These are phyloP conservation scores for Asterella californica DNA, from an alignment of 225 moss, liverwort and hornwort species.

Conservation along the genomic window DNA sequence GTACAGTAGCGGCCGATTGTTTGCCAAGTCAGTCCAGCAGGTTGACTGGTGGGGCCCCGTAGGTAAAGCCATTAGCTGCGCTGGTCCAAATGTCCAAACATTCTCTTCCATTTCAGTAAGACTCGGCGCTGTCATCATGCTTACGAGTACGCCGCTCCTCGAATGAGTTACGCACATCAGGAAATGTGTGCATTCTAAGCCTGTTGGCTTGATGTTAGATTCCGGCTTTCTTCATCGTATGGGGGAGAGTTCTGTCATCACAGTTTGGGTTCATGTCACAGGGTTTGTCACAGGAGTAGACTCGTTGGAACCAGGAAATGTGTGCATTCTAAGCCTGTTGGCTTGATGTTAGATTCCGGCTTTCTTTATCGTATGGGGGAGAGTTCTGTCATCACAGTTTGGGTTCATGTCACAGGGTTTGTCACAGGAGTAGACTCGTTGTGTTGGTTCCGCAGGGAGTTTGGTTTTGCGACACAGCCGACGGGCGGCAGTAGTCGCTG, in stretches of 20 bases:
- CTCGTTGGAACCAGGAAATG: too few species aligned
- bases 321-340: too few species aligned
- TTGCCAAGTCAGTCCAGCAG: constrained; percentile 6
- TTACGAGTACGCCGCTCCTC: too few species aligned
- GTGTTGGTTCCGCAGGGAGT: neutral
- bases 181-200: neutral
- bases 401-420: neutral
- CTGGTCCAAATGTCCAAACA: neutral
- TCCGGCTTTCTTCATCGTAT: too few species aligned
- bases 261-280: neutral
- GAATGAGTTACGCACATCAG: neutral
- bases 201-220: too few species aligned
- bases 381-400: neutral
- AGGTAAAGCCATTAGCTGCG: too few species aligned
- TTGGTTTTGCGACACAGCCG: neutral
- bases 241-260: neutral
- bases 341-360: too few species aligned
- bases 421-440: neutral
- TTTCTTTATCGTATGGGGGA: too few species aligned
- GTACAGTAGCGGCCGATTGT: neutral
- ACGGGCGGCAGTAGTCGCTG: neutral
- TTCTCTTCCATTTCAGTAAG: neutral
- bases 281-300: neutral
- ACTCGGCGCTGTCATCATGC: neutral
- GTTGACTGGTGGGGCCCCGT: neutral